These are phyloP conservation scores for Corymbia citriodora DNA, from an alignment of 441 rosid genomes.

Conservation along the genomic window DNA sequence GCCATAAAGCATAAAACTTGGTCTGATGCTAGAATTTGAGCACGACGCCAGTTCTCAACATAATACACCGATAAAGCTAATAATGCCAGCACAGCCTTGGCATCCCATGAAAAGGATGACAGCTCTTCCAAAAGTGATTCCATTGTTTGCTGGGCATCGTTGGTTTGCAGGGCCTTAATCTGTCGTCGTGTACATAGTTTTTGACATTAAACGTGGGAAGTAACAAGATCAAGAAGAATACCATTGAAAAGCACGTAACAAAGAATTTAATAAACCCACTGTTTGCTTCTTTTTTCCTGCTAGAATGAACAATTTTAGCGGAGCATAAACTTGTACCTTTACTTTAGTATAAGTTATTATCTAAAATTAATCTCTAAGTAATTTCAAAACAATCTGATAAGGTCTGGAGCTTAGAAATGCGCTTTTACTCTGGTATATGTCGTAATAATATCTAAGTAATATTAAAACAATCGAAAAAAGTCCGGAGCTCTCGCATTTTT, in stretches of 20 bases:
- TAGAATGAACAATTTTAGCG: neutral
- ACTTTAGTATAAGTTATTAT: neutral
- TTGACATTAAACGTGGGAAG: neutral
- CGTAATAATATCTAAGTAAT: neutral
- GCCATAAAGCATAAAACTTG: neutral
- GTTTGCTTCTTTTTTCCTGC: neutral
- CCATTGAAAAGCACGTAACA: neutral
- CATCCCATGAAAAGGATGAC: neutral
- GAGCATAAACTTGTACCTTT: neutral
- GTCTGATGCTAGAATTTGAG: neutral
- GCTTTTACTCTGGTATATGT: neutral
- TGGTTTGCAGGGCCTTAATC: neutral
- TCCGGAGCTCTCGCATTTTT: neutral
- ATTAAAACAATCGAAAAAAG: neutral
- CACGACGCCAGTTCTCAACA: accelerated
- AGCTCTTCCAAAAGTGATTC: accelerated
- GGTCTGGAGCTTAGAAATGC: neutral
- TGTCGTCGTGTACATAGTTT: neutral
- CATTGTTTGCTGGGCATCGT: neutral
- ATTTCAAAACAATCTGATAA: neutral
- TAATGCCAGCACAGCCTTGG: neutral
- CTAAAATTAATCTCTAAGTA: neutral
- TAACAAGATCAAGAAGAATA: neutral
- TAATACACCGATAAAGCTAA: neutral
- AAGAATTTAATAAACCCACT: neutral